Percentiles rank a stretch among this genome's conserved stretches.
phyloP scores from a whole-genome alignment of 495 filamentous ascomycete genomes.

The Usnea hakonensis region DNA sequence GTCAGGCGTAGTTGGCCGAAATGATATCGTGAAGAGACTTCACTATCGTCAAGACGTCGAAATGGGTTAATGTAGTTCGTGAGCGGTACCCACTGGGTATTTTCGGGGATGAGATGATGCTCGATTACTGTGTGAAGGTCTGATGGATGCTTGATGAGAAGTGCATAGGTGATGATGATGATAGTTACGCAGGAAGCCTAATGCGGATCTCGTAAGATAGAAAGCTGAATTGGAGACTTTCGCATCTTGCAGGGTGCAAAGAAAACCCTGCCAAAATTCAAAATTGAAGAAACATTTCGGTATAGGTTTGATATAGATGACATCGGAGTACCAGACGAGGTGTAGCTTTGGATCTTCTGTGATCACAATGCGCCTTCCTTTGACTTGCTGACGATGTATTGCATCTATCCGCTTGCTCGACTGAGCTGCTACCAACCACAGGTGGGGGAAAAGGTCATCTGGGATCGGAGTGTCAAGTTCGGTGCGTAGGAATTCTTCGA shows the following conservation, averaged over 20 bases:
- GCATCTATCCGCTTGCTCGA: not conserved
- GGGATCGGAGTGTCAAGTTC: not conserved
- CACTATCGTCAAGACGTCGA: slow-evolving; percentile 11
- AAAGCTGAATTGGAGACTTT: not conserved
- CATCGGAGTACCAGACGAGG: slow-evolving; percentile 46
- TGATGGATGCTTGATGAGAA: slow-evolving; percentile 32
- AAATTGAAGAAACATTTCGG: slow-evolving; percentile 41
- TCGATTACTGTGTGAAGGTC: slow-evolving; percentile 37
- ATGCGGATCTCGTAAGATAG: slow-evolving; percentile 19
- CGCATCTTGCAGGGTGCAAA: not conserved
- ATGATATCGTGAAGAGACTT: slow-evolving; percentile 27
- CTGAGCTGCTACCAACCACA: not conserved
- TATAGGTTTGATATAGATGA: slow-evolving; percentile 51
- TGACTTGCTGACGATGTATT: not conserved
- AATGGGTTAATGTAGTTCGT: slow-evolving; percentile 6
- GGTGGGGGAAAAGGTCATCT: not conserved
- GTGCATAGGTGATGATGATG: slow-evolving; percentile 36
- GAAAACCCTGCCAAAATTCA: slow-evolving; percentile 37
- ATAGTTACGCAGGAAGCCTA: slow-evolving; percentile 37
- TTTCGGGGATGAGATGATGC: slow-evolving; percentile 24
- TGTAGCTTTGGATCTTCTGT: slow-evolving; percentile 46
- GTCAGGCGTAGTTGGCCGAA: slow-evolving; percentile 37
- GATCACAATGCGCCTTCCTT: slow-evolving; percentile 32
- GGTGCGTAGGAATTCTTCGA: too few relatives aligned
- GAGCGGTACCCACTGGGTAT: slow-evolving; percentile 17